Base-by-base conservation (phyloP, 768 basidiomycete genomes). In the Psilocybe sp. region DNA sequence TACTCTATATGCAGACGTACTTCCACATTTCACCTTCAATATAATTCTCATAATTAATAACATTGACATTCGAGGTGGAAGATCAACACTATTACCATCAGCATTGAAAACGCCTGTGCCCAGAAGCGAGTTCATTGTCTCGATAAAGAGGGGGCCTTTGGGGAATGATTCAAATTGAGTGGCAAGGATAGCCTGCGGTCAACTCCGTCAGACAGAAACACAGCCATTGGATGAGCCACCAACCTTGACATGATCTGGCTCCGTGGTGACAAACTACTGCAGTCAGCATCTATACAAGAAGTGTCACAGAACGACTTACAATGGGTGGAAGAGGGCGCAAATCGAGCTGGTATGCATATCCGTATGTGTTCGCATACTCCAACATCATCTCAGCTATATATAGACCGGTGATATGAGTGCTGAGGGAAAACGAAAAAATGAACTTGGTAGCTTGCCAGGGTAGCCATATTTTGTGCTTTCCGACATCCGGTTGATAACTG, bases 21-120 rank as follows among this genome's bases (percentile, higher is more conserved):
- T 82, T 88, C 87, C 87, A 88, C 64, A 79, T 72, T 1, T 85
- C 81, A n/a, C 83, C 83, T 83, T 40, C 3, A 47, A 20, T 16
- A 12, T 32, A n/a, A 11, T 38, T 16, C 50, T 18, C 47, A 40
- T 38, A 18, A 46, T 32, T 15, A 13, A 32, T 36, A n/a, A n/a
- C n/a, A 4, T 44, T 46, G 3, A 43, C n/a, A n/a, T n/a, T n/a
- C n/a, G n/a, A n/a, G n/a, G 37, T 28, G 16, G 11, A 44, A 59
- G 14, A 40, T 23, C 33, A 37, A 12, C 39, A 32, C 42, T 56
- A 65, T 12, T 54, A 78, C 81, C 82, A 62, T 84, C 80, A 2
- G 75, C 73, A 55, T 80, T 80, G 64, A 85, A 86, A 0, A 85
- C 76, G 0, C 83, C 84, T 2, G 69, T 69, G 0, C 83, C 84